Conservation (phyloP, 179 eudicot species). For the Silene coronaria region DNA sequence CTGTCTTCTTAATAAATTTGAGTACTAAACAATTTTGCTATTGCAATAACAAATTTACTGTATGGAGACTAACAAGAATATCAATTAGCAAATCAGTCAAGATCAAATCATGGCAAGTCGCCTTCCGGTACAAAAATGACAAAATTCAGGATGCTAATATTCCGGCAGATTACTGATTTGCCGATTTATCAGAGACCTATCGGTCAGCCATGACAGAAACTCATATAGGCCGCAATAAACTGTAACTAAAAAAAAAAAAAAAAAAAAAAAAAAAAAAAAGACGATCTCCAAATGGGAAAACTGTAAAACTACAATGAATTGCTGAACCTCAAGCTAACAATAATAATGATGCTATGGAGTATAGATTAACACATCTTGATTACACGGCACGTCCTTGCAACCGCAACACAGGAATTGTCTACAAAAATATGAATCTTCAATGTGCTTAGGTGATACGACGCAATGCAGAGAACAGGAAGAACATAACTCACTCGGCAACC, state of each 20-base stretch:
- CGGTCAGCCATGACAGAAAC: neutral
- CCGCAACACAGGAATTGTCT: neutral
- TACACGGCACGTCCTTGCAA: neutral
- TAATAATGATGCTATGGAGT: neutral
- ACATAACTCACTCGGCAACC: neutral
- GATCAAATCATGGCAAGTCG: neutral
- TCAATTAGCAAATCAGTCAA: neutral
- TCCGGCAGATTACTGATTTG: neutral
- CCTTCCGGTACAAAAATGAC: neutral
- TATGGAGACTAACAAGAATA: neutral
- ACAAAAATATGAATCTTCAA: neutral
- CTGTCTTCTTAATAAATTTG: too few species aligned
- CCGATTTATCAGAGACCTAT: neutral
- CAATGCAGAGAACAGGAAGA: constrained; percentile 1
- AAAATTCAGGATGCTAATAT: neutral
- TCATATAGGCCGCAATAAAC: neutral
- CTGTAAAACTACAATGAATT: neutral
- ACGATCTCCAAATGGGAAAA: too few species aligned
- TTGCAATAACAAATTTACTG: neutral
- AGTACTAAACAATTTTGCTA: too few species aligned
- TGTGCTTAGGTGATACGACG: neutral
- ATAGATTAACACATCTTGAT: neutral
- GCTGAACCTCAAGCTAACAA: neutral
- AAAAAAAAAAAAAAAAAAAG: too few species aligned
- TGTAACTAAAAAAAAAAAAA: neutral